Percentiles rank a stretch among this genome's conserved stretches.
Evolutionary conservation across 805 yeast species (phyloP).

Genomic region (Scheffersomyces coipomensis): DNA sequence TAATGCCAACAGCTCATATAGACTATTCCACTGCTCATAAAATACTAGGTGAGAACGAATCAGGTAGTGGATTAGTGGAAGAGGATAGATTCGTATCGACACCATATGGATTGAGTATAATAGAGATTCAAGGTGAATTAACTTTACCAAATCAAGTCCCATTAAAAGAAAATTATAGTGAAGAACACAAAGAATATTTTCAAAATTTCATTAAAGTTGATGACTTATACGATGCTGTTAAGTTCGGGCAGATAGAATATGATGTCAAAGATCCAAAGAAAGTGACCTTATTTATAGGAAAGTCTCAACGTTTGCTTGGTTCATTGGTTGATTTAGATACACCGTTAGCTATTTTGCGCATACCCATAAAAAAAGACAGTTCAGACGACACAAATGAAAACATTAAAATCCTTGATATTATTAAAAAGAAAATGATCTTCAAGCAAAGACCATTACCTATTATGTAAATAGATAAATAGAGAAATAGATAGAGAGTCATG

Average conservation of each 20-base stretch:
- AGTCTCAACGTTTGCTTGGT: slow-evolving; percentile 69
- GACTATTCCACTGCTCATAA: slow-evolving; percentile 12
- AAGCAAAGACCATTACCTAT: slow-evolving; percentile 73
- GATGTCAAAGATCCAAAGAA: slow-evolving; percentile 36
- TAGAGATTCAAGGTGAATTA: slow-evolving; percentile 76
- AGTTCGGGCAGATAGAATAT: slow-evolving; percentile 48
- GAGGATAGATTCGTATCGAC: slow-evolving; percentile 39
- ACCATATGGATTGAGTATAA: slow-evolving; percentile 54
- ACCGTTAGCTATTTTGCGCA: slow-evolving; percentile 62
- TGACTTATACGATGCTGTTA: slow-evolving; percentile 43
- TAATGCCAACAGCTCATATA: slow-evolving; percentile 18
- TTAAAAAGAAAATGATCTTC: slow-evolving; percentile 59
- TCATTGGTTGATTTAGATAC: slow-evolving; percentile 54
- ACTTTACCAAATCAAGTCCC: slow-evolving; percentile 44
- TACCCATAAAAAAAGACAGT: slow-evolving; percentile 25
- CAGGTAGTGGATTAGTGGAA: neutral
- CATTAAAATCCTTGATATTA: slow-evolving; percentile 58
- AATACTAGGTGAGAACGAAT: slow-evolving; percentile 3
- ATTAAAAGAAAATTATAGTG: slow-evolving; percentile 19
- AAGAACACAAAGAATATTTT: slow-evolving; percentile 23
- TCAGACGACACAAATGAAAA: slow-evolving; percentile 18
- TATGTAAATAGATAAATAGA: slow-evolving; percentile 50
- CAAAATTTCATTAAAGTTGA: slow-evolving; percentile 33
- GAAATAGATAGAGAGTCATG: neutral
- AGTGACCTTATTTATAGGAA: slow-evolving; percentile 64